Conservation (phyloP, 2,329 filamentous ascomycete genomes). For the Waltergamsia citrina region DNA sequence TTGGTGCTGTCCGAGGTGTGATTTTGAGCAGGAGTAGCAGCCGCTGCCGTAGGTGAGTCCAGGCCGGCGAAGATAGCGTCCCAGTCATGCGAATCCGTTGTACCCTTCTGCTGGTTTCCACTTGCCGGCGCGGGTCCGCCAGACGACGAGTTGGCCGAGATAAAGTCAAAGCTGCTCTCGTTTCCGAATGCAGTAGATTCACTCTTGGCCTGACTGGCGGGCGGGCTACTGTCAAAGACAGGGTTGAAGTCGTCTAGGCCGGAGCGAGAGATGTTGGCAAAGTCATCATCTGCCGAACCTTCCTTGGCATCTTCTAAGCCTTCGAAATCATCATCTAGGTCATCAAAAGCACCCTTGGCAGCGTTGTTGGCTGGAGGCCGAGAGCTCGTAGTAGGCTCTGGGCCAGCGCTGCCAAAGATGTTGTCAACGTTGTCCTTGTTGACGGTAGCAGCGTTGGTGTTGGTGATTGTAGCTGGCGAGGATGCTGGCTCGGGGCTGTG, state of each 20-base stretch:
- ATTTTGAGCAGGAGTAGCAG: constrained; percentile 9
- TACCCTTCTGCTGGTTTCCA: constrained; percentile 22
- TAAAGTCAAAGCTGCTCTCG: constrained; percentile 52
- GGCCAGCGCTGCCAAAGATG: constrained; percentile 27
- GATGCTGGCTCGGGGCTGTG: constrained; percentile 18
- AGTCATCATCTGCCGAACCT: constrained; percentile 69
- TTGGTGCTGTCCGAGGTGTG: constrained; percentile 6
- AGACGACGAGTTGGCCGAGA: constrained; percentile 24
- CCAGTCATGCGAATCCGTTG: constrained; percentile 67
- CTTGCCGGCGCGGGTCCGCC: constrained; percentile 25
- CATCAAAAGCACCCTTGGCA: constrained; percentile 54
- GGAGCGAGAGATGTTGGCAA: constrained; percentile 63
- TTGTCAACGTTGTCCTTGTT: constrained; percentile 27
- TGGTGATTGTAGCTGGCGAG: constrained; percentile 19
- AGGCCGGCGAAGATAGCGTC: constrained; percentile 85
- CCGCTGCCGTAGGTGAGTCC: constrained; percentile 40
- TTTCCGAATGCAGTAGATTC: constrained; percentile 41
- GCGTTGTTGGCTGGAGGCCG: constrained; percentile 20
- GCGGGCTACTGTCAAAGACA: constrained; percentile 64
- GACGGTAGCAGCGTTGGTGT: constrained; percentile 7
- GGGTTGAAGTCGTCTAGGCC: constrained; percentile 72
- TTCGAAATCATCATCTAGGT: constrained; percentile 73
- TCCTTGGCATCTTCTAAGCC: constrained; percentile 80
- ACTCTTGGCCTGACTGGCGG: constrained; percentile 42
- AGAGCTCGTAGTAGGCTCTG: constrained; percentile 13